Evolutionary conservation across 495 filamentous ascomycete genomes (phyloP).

Genomic region (Penicillium diatomitis): DNA sequence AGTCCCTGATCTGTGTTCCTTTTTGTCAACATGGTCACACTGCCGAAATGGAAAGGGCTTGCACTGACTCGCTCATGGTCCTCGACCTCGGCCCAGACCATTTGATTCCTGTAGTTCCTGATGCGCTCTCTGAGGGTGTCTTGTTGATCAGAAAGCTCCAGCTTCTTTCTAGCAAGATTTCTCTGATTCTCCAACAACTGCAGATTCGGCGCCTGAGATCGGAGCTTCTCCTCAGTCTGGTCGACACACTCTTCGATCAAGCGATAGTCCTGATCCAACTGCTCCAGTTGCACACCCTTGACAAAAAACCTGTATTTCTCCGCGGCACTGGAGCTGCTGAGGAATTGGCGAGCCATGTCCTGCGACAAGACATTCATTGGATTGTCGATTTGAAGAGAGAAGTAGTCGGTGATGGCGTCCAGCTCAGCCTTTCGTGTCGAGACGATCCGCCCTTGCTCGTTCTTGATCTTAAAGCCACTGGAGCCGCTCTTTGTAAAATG

Average conservation of each 20-base stretch:
- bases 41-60: background rate
- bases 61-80: slow-evolving; percentile 38
- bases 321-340: slow-evolving; percentile 68
- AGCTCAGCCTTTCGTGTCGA: slow-evolving; percentile 80
- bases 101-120: slow-evolving; percentile 43
- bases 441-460: slow-evolving; percentile 55
- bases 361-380: slow-evolving; percentile 97
- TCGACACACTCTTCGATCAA: slow-evolving; percentile 65
- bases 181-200: slow-evolving; percentile 34
- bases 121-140: slow-evolving; percentile 45
- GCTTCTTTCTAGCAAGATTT: slow-evolving; percentile 39
- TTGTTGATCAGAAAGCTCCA: slow-evolving; percentile 50
- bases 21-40: background rate
- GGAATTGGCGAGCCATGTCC: slow-evolving; percentile 87
- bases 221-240: slow-evolving; percentile 52
- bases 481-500: slow-evolving; percentile 70
- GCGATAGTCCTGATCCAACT: slow-evolving; percentile 84
- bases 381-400: slow-evolving; percentile 90
- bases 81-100: slow-evolving; percentile 68
- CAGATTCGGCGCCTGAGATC: slow-evolving; percentile 39
- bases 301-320: slow-evolving; percentile 97
- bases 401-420: slow-evolving; percentile 90
- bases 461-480: slow-evolving; percentile 83
- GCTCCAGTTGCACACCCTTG: slow-evolving; percentile 87
- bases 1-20: slow-evolving; percentile 24